Evolutionary conservation across 805 yeast species (phyloP).

Genomic region (Starmera amethionina): DNA sequence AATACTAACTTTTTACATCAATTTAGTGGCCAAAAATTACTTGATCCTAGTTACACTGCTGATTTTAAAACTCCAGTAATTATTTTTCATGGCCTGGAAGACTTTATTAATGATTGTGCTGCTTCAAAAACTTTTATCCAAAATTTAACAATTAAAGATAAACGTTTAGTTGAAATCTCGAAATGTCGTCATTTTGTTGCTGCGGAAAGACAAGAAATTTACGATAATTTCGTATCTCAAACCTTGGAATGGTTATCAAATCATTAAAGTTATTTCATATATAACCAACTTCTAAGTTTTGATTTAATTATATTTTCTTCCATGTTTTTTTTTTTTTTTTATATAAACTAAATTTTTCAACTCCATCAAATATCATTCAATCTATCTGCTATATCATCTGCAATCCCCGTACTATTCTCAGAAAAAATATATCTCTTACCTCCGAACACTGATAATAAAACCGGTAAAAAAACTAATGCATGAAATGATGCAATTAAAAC

Average conservation of each 20-base stretch:
- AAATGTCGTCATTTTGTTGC: slow-evolving; percentile 35
- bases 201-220: slow-evolving; percentile 35
- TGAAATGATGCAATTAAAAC: slow-evolving; percentile 72
- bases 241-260: neutral
- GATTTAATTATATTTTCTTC: neutral
- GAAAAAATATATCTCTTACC: slow-evolving; percentile 41
- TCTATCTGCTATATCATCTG: slow-evolving; percentile 19
- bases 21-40: slow-evolving; percentile 44
- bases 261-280: neutral
- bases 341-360: neutral
- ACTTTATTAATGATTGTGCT: slow-evolving; percentile 45
- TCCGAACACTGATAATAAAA: slow-evolving; percentile 55
- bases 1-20: slow-evolving; percentile 1
- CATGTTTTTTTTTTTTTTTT: neutral
- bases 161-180: slow-evolving; percentile 10
- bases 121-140: slow-evolving; percentile 10
- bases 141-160: slow-evolving; percentile 9
- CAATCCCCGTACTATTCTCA: slow-evolving; percentile 22
- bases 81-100: slow-evolving; percentile 55
- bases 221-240: slow-evolving; percentile 8
- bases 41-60: slow-evolving; percentile 24
- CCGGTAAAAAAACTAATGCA: slow-evolving; percentile 71
- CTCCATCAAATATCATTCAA: slow-evolving; percentile 5
- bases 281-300: neutral
- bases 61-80: slow-evolving; percentile 35